Conservation (phyloP, 2,329 filamentous ascomycete species). For the Ploettnerulaceae sp. region DNA sequence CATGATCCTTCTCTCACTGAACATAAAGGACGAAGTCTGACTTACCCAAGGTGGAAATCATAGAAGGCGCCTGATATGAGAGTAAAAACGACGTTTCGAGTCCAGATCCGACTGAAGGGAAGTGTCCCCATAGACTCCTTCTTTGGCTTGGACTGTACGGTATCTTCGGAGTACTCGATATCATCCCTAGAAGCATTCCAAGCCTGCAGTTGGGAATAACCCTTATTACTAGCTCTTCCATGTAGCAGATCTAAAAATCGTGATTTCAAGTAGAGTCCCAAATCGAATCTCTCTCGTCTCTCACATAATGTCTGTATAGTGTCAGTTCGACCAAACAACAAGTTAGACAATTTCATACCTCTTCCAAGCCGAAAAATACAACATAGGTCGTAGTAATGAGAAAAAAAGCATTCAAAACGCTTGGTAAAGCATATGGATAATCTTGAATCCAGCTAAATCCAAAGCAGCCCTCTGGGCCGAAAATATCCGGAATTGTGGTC, state of each 20-base stretch:
- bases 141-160: too few species aligned
- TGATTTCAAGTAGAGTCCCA: constrained; percentile 1
- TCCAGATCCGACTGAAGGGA: constrained; percentile 5
- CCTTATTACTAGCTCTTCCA: background rate
- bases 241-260: too few species aligned
- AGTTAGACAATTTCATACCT: background rate
- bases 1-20: background rate
- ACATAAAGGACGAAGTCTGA: background rate
- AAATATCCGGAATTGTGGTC: background rate
- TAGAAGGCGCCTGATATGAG: background rate
- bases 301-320: background rate
- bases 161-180: constrained; percentile 1
- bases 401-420: constrained; percentile 4
- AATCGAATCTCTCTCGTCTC: background rate
- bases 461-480: background rate
- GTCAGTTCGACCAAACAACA: background rate
- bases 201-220: background rate
- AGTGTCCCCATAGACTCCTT: background rate
- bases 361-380: constrained; percentile 3
- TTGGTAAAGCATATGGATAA: constrained; percentile 5
- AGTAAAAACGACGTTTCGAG: constrained; percentile 1
- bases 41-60: constrained; percentile 8
- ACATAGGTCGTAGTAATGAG: background rate
- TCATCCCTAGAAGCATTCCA: background rate
- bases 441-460: constrained; percentile 4